phyloP scores from a whole-genome alignment of 371 early-diverging fungal species.

The Mucor saturninus region DNA sequence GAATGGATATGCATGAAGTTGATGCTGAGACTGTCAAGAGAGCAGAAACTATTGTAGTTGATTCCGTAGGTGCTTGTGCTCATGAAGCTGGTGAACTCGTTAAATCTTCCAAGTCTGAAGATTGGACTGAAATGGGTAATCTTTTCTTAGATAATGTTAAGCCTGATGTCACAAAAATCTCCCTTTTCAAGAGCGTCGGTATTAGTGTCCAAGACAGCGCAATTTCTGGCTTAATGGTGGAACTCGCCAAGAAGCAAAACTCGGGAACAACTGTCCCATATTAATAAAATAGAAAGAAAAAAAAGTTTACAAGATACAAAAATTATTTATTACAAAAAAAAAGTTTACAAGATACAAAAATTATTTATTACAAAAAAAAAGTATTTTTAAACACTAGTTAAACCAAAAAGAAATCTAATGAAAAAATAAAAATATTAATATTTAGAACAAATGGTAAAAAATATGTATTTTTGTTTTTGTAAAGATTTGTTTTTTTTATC shows the following conservation, averaged over 20 bases:
- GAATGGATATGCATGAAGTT: constrained; percentile 65
- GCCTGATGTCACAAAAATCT: constrained; percentile 34
- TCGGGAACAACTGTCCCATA: constrained; percentile 50
- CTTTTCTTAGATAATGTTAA: constrained; percentile 27
- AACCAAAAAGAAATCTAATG: neutral
- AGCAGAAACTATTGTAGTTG: constrained; percentile 51
- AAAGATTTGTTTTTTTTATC: constrained; percentile 25
- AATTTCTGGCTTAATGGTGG: constrained; percentile 55
- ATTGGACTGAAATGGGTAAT: constrained; percentile 54
- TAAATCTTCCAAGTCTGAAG: constrained; percentile 43
- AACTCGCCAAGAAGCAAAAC: constrained; percentile 45
- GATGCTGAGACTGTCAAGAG: constrained; percentile 53
- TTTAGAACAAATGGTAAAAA: neutral
- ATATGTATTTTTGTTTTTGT: neutral
- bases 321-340: constrained; percentile 4
- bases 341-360: neutral
- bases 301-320: neutral
- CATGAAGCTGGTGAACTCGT: constrained; percentile 66
- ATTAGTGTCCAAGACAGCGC: constrained; percentile 70
- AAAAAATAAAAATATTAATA: constrained; percentile 1
- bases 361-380: neutral
- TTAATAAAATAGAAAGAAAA: constrained; percentile 16
- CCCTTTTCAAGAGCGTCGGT: constrained; percentile 70
- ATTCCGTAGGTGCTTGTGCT: constrained; percentile 54
- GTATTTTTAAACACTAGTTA: neutral